Base-by-base conservation (phyloP, 148 eudicot species). In the Dianthus caryophyllus region DNA sequence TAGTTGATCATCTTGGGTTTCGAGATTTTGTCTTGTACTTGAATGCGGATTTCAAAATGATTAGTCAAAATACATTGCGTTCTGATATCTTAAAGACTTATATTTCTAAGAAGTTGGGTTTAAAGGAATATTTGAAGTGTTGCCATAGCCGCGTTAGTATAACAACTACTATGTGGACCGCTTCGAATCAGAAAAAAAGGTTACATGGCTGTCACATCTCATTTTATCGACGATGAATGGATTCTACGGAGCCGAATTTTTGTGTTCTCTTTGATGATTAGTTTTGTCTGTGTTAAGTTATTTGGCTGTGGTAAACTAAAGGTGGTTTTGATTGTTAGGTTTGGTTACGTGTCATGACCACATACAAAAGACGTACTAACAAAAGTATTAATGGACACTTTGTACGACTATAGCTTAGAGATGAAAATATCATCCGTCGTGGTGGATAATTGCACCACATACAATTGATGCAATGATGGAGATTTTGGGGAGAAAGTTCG, bases 341-440 rank as follows among this genome's bases (percentile, higher is more conserved):
- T 44, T 64, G 26, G 18, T 21, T 64, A 18, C 44, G 67, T 64
- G 48, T 20, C 67, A 43, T 46, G 52, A 43, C 67, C 52, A 21
- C 52, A 64, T 64, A 46, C 67, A 13, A 64, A 64, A 21, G 67
- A 48, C 33, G 52, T 64, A 43, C 29, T 64, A 43, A 52, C 52
- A 12, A 65, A 47, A 11, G 33, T 46, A 6, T 26, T 65, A 14
- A 1, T 65, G 55, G 55, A 65, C 16, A 15, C 25, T 46, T 46
- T 65, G 36, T 58, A 3, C 14, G 38, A 58, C 8, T 58, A 61
- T 38, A n/a, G 65, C 21, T 61, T 61, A 18, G 69, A 49, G 53
- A 66, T 6, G 2, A 51, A 66, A 36, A 66, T 66, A 9, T 66
- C 46, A 2, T 31, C 46, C 0, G 21, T 66, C 6, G 59, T 66